Evolutionary conservation across 352 stramenopile genomes (phyloP).

Genomic region (Blastocystis sp.): DNA sequence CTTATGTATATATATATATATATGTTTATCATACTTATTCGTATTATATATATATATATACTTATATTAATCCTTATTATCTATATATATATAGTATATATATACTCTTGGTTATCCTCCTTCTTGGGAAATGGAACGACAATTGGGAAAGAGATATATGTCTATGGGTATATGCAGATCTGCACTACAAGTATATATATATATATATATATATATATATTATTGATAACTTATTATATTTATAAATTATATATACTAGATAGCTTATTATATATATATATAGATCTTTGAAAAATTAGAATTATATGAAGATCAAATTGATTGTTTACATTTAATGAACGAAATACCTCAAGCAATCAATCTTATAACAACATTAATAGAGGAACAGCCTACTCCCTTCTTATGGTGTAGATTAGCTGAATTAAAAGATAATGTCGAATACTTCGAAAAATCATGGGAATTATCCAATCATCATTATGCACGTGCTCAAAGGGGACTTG

Average conservation of each 20-base stretch:
- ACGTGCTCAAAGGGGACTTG: conserved; percentile 28
- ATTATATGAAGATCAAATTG: conserved; percentile 35
- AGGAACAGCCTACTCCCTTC: conserved; percentile 7
- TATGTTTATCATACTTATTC: too few relatives aligned
- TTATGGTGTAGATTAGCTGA: conserved; percentile 35
- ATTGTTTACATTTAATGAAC: conserved; percentile 34
- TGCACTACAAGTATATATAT: conserved; percentile 3
- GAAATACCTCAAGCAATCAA: conserved; percentile 33
- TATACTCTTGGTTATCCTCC: conserved; percentile 31
- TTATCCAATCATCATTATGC: conserved; percentile 30
- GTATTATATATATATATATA: too few relatives aligned
- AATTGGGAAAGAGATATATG: conserved; percentile 35
- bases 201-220: too few relatives aligned
- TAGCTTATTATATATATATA: too few relatives aligned
- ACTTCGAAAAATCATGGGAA: conserved; percentile 32
- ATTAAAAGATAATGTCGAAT: conserved; percentile 30
- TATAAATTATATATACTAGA: too few relatives aligned
- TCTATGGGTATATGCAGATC: conserved; percentile 17
- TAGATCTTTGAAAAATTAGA: conserved; percentile 36
- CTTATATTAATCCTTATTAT: too few relatives aligned
- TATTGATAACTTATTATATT: too few relatives aligned
- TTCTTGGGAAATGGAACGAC: conserved; percentile 37
- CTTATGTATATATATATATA: conserved; percentile 7
- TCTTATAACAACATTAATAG: neutral
- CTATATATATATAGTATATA: conserved; percentile 8